Base-by-base conservation (phyloP, 768 basidiomycete genomes). In the Lactifluus pinguis region DNA sequence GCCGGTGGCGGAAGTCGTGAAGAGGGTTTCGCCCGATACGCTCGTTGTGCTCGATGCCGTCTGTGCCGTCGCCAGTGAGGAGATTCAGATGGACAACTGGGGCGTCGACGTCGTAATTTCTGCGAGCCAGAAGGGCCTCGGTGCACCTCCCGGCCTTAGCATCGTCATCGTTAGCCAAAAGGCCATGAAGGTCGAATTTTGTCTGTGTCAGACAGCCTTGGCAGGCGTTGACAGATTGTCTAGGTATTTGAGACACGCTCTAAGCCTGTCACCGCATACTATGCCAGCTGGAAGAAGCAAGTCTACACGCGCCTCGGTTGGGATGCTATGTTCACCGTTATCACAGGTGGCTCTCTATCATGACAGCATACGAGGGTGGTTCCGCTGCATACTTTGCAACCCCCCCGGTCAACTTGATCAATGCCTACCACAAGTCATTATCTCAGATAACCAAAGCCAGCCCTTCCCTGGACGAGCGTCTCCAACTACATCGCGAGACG, bases 21-120 rank as follows among this genome's bases (percentile, higher is more conserved):
- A 77, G 64, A 77, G 79, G 30, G 81, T 90, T 61, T 93, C 92
- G 0, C 95, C 95, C 1, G 82, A 89, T 11, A 93, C 94, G 1
- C 77, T 99, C 62, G 89, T 93, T 47, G 77, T 89, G 8, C 77
- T 93, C 60, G 97, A 99, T 69, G 92, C 84, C n/a, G 97, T 99
- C 30, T 99, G 97, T 74, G 87, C 93, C 2, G 93, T 98, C 15
- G 97, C 91, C 6, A 91, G 87, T 67, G 97, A 98, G 72, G 93
- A 98, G 71, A 94, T 99, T 68, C 83, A 79, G 49, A 89, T 97
- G 78, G 97, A 98, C 67, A 86, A 82, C 2, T 98, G 97, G 97
- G 85, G 80, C 29, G 78, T 98, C 55, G 97, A 99, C 66, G 84
- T 94, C 41, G 87, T 98, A 29, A 67, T 95, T 45, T 83, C 86